These are phyloP conservation scores for Tricholoma sp. DNA, from an alignment of 768 basidiomycete species.

Conservation along the genomic window DNA sequence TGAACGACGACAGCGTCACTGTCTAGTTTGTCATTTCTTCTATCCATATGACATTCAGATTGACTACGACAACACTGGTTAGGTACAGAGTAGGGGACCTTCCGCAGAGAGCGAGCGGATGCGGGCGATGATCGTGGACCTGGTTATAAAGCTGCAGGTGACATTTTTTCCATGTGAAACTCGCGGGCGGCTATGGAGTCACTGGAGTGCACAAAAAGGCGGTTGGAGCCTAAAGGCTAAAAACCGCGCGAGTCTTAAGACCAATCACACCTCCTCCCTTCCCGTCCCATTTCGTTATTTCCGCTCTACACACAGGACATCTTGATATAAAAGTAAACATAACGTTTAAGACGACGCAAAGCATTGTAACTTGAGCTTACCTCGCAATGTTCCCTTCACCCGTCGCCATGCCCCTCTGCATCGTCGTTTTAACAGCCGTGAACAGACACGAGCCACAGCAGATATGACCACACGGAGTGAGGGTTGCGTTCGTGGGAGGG, in stretches of 20 bases:
- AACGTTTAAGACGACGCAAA: not conserved
- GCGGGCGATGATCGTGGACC: too few species aligned
- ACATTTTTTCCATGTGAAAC: too few species aligned
- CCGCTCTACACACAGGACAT: constrained; percentile 68
- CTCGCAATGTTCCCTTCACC: constrained; percentile 31
- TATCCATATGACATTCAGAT: too few species aligned
- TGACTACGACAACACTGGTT: too few species aligned
- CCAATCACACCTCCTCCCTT: constrained; percentile 65
- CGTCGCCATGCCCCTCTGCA: constrained; percentile 37
- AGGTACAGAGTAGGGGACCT: too few species aligned
- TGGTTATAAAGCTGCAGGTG: too few species aligned
- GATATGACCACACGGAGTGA: constrained; percentile 79
- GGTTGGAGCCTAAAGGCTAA: constrained; percentile 27
- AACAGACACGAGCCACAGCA: constrained; percentile 76
- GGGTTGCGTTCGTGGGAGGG: constrained; percentile 65
- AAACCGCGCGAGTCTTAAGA: constrained; percentile 41
- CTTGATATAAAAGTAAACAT: constrained; percentile 23
- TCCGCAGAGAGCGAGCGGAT: too few species aligned
- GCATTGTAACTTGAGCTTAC: constrained; percentile 21
- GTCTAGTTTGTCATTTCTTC: too few species aligned
- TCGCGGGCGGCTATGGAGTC: too few species aligned
- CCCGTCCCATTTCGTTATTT: constrained; percentile 67
- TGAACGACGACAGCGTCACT: too few species aligned
- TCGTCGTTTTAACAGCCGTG: constrained; percentile 59
- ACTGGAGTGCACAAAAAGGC: too few species aligned